phyloP scores from a whole-genome alignment of 176 grass and related monocot species.

The Rhynchospora breviuscula region DNA sequence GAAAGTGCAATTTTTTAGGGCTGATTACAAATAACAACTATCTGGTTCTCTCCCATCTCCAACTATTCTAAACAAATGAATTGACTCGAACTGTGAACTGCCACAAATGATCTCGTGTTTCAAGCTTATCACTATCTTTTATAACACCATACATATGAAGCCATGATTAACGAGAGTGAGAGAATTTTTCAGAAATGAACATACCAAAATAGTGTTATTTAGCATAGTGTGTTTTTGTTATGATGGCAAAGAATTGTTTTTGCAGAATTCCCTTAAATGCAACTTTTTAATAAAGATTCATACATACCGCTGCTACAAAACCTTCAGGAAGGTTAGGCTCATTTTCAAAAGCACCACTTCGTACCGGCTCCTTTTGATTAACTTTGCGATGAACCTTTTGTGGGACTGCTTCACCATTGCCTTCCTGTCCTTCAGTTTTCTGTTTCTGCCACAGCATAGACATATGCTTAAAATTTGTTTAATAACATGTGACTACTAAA shows the following conservation, averaged over 20 bases:
- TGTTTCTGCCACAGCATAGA: slow-evolving; percentile 52
- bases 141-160: neutral
- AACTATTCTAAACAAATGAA: neutral
- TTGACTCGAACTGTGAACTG: neutral
- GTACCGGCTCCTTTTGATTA: slow-evolving; percentile 51
- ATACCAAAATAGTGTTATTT: neutral
- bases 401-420: neutral
- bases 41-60: neutral
- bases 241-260: neutral
- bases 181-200: neutral
- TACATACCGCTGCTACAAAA: slow-evolving; percentile 65
- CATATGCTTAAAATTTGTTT: neutral
- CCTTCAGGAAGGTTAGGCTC: slow-evolving; percentile 60
- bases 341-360: slow-evolving; percentile 30
- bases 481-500: neutral
- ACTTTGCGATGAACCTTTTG: slow-evolving; percentile 38
- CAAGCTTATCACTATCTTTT: neutral
- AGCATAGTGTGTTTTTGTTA: neutral
- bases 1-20: neutral
- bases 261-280: neutral
- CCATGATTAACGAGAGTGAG: neutral
- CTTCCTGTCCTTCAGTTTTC: slow-evolving; percentile 44
- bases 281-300: neutral
- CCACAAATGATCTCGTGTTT: neutral
- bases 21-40: neutral